Evolutionary conservation across 768 basidiomycete species (phyloP), one percentile per base, ranked within the genome.

Genomic region (Panaeolus papilionaceus): DNA sequence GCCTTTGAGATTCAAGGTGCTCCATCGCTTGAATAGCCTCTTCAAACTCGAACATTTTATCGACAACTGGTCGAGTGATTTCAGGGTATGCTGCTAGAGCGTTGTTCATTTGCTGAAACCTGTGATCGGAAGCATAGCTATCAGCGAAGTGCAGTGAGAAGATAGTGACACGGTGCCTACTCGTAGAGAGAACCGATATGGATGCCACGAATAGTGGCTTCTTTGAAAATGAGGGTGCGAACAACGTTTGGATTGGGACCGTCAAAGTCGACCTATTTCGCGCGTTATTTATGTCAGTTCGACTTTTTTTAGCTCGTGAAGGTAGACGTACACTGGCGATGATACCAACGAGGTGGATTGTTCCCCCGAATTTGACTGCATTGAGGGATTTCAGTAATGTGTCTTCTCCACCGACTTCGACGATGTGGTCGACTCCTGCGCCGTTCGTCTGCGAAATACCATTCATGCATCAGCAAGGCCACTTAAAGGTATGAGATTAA

Each of bases 1-100:
- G 87, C 65, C 82, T 80, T 67, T 88, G 87, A 0, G 82, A 83
- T 67, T 83, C 80, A 66, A 88, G 78, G 71, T 89, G 83, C 54
- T 79, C 76, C 73, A 86, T 89, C 0, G 89, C 89, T 49, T 84
- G 79, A 39, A 79, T 74, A 4, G 82, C 79, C 40, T 89, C 74
- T 54, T 86, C 84, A 71, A 89, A 91, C 16, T 80, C 67, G 78
- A 90, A 90, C 0, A 89, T 83, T 75, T 83, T 86, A 79, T 88
- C 84, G 40, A 89, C 74, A 23, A 86, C 79, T 0, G 89, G 89
- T 33, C 77, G 81, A 7, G 88, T 83, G 23, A 74, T 76, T 16
- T 75, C 75, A 40, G 79, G 78, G 38, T 81, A 79, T 2, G 84
- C 82, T 18, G 72, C 69, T 38, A 89, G 77, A 14, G 88, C 78